phyloP scores from a whole-genome alignment of 2,329 filamentous ascomycete genomes.

The Fonsecaea nubica region DNA sequence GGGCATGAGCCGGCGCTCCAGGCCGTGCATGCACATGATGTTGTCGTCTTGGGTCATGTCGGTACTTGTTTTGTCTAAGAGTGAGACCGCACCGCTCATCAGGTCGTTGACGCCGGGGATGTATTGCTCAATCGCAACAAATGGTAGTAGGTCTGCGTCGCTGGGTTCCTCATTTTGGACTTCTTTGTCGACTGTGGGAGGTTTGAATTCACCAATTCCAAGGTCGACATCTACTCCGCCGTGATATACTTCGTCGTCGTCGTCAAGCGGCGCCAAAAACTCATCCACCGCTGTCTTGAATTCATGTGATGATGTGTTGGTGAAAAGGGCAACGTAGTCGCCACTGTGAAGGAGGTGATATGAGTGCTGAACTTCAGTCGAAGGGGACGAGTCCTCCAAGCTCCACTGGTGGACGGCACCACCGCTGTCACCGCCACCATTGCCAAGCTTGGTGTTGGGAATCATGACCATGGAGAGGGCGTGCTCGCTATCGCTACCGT shows the following conservation, averaged over 20 bases:
- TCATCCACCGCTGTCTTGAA: background rate
- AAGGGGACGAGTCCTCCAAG: background rate
- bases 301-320: background rate
- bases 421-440: background rate
- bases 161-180: background rate
- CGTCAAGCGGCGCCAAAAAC: background rate
- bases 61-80: slow-evolving; percentile 3
- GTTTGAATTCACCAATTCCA: background rate
- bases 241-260: too few relatives aligned
- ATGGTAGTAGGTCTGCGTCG: background rate
- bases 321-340: background rate
- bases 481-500: background rate
- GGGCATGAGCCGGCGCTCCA: slow-evolving; percentile 16
- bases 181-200: background rate
- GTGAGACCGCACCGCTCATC: slow-evolving; percentile 12
- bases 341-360: background rate
- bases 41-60: background rate
- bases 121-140: background rate
- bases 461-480: background rate
- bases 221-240: background rate
- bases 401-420: background rate
- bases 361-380: background rate
- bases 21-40: background rate
- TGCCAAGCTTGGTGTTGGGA: background rate
- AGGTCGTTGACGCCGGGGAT: background rate